phyloP scores from a whole-genome alignment of 495 filamentous ascomycete species.

The Penicillium alfredii region DNA sequence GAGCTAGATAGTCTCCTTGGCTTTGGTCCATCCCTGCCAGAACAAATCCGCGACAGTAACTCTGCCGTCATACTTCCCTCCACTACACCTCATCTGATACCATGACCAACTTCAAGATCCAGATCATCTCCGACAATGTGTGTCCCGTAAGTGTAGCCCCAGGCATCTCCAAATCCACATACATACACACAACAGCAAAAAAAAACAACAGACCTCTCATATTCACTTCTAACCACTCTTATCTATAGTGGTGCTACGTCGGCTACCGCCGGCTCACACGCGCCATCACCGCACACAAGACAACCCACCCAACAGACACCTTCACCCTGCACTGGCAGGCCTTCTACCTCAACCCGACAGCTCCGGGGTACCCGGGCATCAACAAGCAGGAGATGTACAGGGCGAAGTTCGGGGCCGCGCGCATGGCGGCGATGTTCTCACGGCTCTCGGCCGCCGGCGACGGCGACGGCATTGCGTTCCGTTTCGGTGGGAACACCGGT shows the following conservation, averaged over 20 bases:
- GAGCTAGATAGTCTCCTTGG: no score
- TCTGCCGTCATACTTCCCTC: no score
- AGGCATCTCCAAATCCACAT: conserved; percentile 1
- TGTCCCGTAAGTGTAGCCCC: conserved; percentile 56
- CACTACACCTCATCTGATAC: no score
- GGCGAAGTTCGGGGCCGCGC: conserved; percentile 54
- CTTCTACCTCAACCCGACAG: conserved; percentile 71
- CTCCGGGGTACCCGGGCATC: conserved; percentile 46
- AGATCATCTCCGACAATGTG: conserved; percentile 68
- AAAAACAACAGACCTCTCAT: conserved; percentile 7
- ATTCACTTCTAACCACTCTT: background rate
- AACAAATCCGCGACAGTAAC: no score
- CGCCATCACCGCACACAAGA: conserved; percentile 62
- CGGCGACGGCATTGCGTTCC: conserved; percentile 65
- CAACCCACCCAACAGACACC: conserved; percentile 54
- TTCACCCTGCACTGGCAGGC: conserved; percentile 70
- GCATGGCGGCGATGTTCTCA: conserved; percentile 48
- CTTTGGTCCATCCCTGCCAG: no score
- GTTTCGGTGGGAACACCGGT: conserved; percentile 67
- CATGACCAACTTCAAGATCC: conserved; percentile 76
- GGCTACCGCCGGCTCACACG: conserved; percentile 67
- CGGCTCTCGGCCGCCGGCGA: conserved; percentile 55
- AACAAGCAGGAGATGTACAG: conserved; percentile 53
- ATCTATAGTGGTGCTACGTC: conserved; percentile 64
- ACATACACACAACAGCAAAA: conserved; percentile 3